phyloP scores from a whole-genome alignment of 1,139 yeast genomes.

The Suhomyces bokatorum region DNA sequence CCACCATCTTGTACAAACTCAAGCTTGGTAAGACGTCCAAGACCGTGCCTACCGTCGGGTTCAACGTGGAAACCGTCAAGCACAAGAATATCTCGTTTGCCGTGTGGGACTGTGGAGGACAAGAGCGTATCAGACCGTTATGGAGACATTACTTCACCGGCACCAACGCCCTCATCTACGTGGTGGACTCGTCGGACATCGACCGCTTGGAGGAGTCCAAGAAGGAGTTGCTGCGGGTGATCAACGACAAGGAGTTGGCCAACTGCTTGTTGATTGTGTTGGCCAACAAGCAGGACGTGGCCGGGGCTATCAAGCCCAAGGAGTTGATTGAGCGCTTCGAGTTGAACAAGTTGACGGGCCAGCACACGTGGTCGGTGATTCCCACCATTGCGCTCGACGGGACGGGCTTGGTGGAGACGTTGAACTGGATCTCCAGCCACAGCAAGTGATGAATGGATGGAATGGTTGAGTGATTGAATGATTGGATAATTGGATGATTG shows the following conservation, averaged over 20 bases:
- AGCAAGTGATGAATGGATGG: conserved; percentile 32
- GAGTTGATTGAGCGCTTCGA: conserved; percentile 62
- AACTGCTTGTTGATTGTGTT: conserved; percentile 77
- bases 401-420: conserved; percentile 71
- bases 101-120: conserved; percentile 98
- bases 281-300: conserved; percentile 87
- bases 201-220: conserved; percentile 77
- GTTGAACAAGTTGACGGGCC: conserved; percentile 52
- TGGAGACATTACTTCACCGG: conserved; percentile 97
- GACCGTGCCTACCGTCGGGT: conserved; percentile 93
- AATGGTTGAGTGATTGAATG: no score
- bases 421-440: conserved; percentile 72
- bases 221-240: conserved; percentile 73
- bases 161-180: conserved; percentile 90
- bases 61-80: conserved; percentile 89
- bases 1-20: conserved; percentile 72
- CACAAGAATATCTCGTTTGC: conserved; percentile 87
- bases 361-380: conserved; percentile 72
- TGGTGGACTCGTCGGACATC: conserved; percentile 78
- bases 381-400: conserved; percentile 78
- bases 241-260: conserved; percentile 77
- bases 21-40: conserved; percentile 74
- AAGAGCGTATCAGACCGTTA: conserved; percentile 82
- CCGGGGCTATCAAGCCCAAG: conserved; percentile 62
- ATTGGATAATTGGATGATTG: no score